Evolutionary conservation across 163 green algal genomes (phyloP), one percentile per base, ranked within the genome.

Genomic region (Chlorella variabilis): DNA sequence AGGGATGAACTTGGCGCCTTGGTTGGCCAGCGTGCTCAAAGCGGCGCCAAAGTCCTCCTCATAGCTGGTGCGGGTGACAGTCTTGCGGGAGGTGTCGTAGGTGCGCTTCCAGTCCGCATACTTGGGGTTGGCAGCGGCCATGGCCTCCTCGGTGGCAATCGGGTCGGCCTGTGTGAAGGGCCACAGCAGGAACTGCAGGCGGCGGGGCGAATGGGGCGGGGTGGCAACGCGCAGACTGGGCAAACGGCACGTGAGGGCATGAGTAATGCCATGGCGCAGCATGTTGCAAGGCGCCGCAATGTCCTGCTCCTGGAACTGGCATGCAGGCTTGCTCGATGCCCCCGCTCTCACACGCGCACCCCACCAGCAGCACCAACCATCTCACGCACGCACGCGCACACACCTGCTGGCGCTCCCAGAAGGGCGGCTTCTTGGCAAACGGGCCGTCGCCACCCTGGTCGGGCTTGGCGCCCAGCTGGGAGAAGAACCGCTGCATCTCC

Each of bases 51-150:
- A 90, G 76, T 94, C 90, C n/a, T 93, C 85, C 76, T 94, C 89
- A 63, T 91, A 93, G 56, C 92, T 89, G 21, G 90, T 95, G 54
- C 93, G 86, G 29, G 93, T 96, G 9, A 93, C 81, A 6, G 93
- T 96, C 15, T 41, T 62, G n/a, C 86, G 76, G 75, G 83, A 91
- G 17, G 74, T 80, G 75, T 97, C 93, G 75, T 93, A 94, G 62
- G 93, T 87, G 29, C 45, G 48, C 85, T 96, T 95, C 65, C 80
- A 87, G 23, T 71, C 71, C 4, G 58, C 76, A 74, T 90, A 94
- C 0, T 54, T 77, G 5, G 78, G 66, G 2, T 85, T 83, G 34
- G 85, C 75, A 18, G 80, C 84, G n/a, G 58, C 67, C 36, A 84
- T 38, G 42, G 85, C 67, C 39, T 86, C 86, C 38, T 86, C 81